phyloP scores from a whole-genome alignment of 805 yeast genomes.

The Starmerella sp. region DNA sequence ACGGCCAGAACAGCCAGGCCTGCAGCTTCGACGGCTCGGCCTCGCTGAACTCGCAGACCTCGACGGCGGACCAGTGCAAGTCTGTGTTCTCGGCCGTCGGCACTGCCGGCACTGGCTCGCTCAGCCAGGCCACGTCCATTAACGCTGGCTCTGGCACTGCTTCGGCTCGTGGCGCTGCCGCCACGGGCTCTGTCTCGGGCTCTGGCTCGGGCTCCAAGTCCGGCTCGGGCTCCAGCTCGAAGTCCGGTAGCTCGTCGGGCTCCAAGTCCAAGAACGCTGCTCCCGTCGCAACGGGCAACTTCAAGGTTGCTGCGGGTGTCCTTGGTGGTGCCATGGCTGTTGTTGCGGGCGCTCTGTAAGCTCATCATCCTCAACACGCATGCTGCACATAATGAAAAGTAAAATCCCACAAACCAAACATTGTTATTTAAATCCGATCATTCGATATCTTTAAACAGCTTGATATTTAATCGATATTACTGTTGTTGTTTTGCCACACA shows the following conservation, averaged over 20 bases:
- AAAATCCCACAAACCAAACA: not conserved
- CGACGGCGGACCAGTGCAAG: constrained; percentile 40
- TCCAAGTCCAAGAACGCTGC: constrained; percentile 33
- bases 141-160: constrained; percentile 15
- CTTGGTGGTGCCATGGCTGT: constrained; percentile 19
- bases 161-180: constrained; percentile 1
- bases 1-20: constrained; percentile 38
- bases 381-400: not conserved
- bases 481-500: not conserved
- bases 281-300: constrained; percentile 30
- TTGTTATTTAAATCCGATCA: not conserved
- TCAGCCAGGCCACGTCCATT: constrained; percentile 27
- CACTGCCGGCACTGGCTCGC: constrained; percentile 49
- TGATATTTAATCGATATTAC: not conserved
- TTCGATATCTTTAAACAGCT: not conserved
- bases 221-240: constrained; percentile 4
- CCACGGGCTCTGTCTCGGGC: constrained; percentile 8
- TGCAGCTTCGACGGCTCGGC: constrained; percentile 70
- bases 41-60: constrained; percentile 34
- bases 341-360: constrained; percentile 18
- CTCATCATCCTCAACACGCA: not conserved
- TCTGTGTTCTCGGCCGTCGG: constrained; percentile 55
- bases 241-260: constrained; percentile 17
- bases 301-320: constrained; percentile 17
- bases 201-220: constrained; percentile 1